Evolutionary conservation across 495 filamentous ascomycete species (phyloP).

Genomic region (Xylaria palmicola): DNA sequence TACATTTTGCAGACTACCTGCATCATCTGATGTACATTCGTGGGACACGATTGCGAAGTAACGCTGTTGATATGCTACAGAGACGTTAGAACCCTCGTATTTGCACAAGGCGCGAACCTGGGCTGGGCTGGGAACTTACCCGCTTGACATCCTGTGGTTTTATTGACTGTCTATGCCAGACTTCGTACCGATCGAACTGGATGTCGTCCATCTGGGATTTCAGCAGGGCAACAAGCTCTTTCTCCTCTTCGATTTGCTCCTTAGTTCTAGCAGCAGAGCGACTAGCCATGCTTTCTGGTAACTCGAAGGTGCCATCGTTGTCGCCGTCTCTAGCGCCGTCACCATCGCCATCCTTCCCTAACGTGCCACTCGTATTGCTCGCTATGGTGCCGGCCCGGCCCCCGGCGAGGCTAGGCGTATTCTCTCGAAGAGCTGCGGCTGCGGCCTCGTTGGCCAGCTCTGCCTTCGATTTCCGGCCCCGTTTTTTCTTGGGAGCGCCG

Average conservation of each 20-base stretch:
- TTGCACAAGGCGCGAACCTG: neutral
- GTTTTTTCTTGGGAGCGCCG: conserved; percentile 56
- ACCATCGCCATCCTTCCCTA: conserved; percentile 43
- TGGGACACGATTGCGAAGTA: conserved; percentile 81
- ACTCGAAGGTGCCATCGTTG: conserved; percentile 64
- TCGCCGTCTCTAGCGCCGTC: conserved; percentile 59
- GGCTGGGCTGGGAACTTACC: conserved; percentile 34
- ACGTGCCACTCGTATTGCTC: conserved; percentile 40
- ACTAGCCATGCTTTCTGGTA: conserved; percentile 59
- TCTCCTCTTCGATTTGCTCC: conserved; percentile 69
- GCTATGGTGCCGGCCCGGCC: conserved; percentile 49
- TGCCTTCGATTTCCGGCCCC: conserved; percentile 66
- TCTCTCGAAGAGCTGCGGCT: conserved; percentile 32
- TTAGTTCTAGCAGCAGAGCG: conserved; percentile 52
- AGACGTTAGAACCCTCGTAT: conserved; percentile 23
- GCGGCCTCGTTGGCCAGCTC: conserved; percentile 52
- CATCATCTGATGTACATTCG: conserved; percentile 74
- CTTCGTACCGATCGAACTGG: conserved; percentile 72
- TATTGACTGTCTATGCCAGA: conserved; percentile 70
- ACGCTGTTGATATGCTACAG: conserved; percentile 77
- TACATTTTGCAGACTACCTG: conserved; percentile 82
- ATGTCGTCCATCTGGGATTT: conserved; percentile 64
- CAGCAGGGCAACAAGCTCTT: conserved; percentile 58
- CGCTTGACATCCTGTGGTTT: conserved; percentile 47
- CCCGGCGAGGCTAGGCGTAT: conserved; percentile 46